Conservation (phyloP, 768 basidiomycete species). For the Hericium alpestre region DNA sequence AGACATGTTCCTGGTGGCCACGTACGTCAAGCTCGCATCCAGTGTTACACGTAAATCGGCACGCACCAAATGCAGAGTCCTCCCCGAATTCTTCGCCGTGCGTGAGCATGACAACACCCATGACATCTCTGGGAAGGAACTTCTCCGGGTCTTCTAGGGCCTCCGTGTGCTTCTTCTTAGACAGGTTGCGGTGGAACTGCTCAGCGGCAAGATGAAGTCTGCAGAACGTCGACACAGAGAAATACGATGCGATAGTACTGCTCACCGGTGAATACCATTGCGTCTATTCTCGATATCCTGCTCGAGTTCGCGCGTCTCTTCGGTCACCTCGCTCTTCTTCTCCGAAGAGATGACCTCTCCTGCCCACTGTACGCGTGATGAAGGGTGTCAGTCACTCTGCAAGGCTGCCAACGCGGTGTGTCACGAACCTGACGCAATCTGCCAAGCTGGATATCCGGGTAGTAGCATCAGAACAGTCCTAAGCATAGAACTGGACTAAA, state of each 20-base stretch:
- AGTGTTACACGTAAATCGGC: neutral
- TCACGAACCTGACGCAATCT: conserved; percentile 61
- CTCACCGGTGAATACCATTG: conserved; percentile 59
- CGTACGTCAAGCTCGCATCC: neutral
- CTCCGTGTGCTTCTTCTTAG: conserved; percentile 24
- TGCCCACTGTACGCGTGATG: conserved; percentile 51
- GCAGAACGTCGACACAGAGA: neutral
- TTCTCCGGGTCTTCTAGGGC: conserved; percentile 25
- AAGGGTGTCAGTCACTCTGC: neutral
- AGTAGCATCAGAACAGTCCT: neutral
- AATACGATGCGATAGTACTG: neutral
- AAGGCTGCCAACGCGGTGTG: conserved; percentile 1
- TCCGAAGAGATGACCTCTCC: conserved; percentile 80
- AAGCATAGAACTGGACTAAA: neutral
- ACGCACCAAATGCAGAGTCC: conserved; percentile 10
- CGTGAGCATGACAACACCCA: conserved; percentile 33
- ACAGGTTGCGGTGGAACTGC: conserved; percentile 10
- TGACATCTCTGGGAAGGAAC: conserved; percentile 27
- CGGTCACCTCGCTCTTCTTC: conserved; percentile 68
- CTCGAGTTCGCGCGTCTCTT: conserved; percentile 75
- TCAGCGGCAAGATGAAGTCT: conserved; percentile 11
- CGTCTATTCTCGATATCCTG: conserved; percentile 74
- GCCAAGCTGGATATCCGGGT: conserved; percentile 43
- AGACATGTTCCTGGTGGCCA: conserved; percentile 51
- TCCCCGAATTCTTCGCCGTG: conserved; percentile 29